phyloP scores from a whole-genome alignment of 805 yeast species.

The Ogataea nakhonphanomensis region DNA sequence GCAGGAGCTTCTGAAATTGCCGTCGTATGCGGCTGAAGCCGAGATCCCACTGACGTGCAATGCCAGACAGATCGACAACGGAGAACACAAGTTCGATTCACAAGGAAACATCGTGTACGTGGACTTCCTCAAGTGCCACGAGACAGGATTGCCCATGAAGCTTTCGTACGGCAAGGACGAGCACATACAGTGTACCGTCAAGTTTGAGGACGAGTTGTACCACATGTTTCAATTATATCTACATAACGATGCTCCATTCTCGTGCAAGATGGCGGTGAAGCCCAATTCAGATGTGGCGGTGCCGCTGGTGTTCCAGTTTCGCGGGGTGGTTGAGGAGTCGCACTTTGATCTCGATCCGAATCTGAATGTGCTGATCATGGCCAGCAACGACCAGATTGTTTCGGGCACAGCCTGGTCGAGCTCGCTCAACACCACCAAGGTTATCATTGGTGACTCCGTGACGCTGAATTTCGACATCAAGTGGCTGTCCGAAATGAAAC shows the following conservation, averaged over 20 bases:
- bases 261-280: conserved; percentile 59
- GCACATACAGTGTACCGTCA: conserved; percentile 57
- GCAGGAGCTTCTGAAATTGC: conserved; percentile 13
- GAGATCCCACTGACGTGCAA: conserved; percentile 56
- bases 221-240: conserved; percentile 73
- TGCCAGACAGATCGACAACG: conserved; percentile 64
- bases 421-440: conserved; percentile 57
- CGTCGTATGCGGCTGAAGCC: conserved; percentile 34
- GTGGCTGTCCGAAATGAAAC: conserved; percentile 39
- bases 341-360: conserved; percentile 65
- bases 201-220: conserved; percentile 59
- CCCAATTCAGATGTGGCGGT: conserved; percentile 43
- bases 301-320: conserved; percentile 59
- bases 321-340: conserved; percentile 64
- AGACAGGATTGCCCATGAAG: conserved; percentile 58
- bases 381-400: conserved; percentile 37
- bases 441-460: conserved; percentile 62
- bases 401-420: conserved; percentile 59
- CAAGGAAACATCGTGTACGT: conserved; percentile 54
- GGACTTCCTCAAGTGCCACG: conserved; percentile 60
- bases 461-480: conserved; percentile 54
- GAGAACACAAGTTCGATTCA: conserved; percentile 72
- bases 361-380: conserved; percentile 49
- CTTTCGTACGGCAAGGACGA: conserved; percentile 51
- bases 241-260: conserved; percentile 74